A percentile compares a stretch with the other conserved stretches of the same genome.
These are phyloP conservation scores for Venturia effusa DNA, from an alignment of 2,329 filamentous ascomycete species.

Conservation along the genomic window DNA sequence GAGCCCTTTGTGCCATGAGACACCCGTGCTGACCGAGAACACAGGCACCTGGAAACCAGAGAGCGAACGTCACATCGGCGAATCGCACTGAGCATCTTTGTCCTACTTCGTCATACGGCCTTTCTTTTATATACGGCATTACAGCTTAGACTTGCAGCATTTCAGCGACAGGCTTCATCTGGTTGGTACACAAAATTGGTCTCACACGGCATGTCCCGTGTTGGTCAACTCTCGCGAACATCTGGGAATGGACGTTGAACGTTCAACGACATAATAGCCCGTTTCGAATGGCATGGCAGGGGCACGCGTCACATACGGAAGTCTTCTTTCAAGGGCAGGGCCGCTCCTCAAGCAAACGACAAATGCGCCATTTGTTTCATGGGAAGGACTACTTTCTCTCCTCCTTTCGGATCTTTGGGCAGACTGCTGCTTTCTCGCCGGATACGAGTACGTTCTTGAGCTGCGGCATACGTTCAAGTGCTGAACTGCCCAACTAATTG, in stretches of 20 bases:
- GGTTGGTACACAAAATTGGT: constrained; percentile 3
- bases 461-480: constrained; percentile 4
- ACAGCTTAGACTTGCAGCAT: background rate
- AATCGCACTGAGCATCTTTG: constrained; percentile 9
- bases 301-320: background rate
- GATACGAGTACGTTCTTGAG: background rate
- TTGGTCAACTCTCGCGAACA: background rate
- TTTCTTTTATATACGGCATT: background rate
- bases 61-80: constrained; percentile 57
- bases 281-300: background rate
- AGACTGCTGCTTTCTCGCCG: background rate
- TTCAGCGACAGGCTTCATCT: constrained; percentile 1
- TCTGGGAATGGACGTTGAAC: background rate
- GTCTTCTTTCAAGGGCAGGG: background rate
- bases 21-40: constrained; percentile 8
- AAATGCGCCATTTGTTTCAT: background rate
- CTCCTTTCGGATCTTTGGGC: background rate
- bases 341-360: background rate
- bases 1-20: constrained; percentile 11
- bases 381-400: background rate
- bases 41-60: constrained; percentile 69
- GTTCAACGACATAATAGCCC: background rate
- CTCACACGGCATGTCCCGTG: background rate
- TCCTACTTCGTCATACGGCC: background rate
- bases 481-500: background rate